Base-by-base conservation (phyloP, 345 rosid genomes). In the Hibiscus tridactylites region DNA sequence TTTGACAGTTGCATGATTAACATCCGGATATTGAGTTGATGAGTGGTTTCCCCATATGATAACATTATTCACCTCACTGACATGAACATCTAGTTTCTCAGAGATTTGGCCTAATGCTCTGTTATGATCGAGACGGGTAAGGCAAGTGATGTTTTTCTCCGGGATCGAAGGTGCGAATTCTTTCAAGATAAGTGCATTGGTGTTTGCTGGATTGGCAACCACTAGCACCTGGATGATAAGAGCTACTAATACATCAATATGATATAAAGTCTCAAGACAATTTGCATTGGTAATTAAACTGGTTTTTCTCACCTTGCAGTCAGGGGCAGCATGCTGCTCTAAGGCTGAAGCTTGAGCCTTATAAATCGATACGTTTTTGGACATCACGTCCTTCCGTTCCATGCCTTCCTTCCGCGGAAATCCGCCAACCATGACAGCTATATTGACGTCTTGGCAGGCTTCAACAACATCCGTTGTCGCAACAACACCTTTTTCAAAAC, bases 101-200 rank as follows among this genome's bases (percentile, higher is more conserved):
- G 97, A 84, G 77, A 91, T 80, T 68, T 79, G 89, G 59, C 87
- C 91, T 53, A 87, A 78, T 71, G 96, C 61, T 9, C 61, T 56
- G 61, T 56, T 56, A 56, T 56, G 61, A 56, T 56, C 61, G 61
- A 56, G 61, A 56, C 61, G 61, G 12, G 61, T 56, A 21, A 56
- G 61, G 61, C 61, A 56, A 56, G 61, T 56, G 61, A 56, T 56
- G 61, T 56, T 56, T 56, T 56, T 56, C 29, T 56, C 31, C 6
- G 61, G 61, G 28, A 56, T 86, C 3, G 95, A 93, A 68, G 97
- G 89, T 3, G 97, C 94, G 60, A 81, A 93, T 78, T 90, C 94
- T 72, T 90, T 93, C 77, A 91, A 77, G 31, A 91, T 81, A 33
- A 88, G 76, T 54, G 97, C 97, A 65, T 91, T 93, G 39, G 96